phyloP scores from a whole-genome alignment of 1,284 basidiomycete genomes.

The Apiotrichum akiyoshidainum region DNA sequence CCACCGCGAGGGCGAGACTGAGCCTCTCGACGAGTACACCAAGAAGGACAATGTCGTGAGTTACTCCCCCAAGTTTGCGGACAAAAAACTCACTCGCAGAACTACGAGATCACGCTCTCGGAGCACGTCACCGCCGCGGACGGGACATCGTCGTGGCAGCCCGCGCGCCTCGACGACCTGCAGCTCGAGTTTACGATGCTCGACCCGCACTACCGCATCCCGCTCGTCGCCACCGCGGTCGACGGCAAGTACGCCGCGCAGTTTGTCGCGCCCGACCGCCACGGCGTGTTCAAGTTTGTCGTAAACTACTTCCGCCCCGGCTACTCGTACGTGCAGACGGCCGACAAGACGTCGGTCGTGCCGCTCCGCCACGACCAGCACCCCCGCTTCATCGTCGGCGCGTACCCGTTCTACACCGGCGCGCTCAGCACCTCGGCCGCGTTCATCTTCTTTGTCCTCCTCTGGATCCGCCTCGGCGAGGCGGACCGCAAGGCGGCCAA shows the following conservation, averaged over 20 bases:
- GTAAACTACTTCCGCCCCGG: conserved; percentile 85
- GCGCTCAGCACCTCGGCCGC: conserved; percentile 79
- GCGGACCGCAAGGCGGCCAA: conserved; percentile 48
- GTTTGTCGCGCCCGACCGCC: conserved; percentile 87
- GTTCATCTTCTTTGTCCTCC: conserved; percentile 74
- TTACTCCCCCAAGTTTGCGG: conserved; percentile 4
- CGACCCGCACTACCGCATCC: conserved; percentile 83
- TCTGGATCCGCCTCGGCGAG: conserved; percentile 73
- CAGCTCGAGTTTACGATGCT: conserved; percentile 98
- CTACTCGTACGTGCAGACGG: conserved; percentile 67
- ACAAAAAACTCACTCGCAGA: conserved; percentile 52
- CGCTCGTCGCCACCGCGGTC: conserved; percentile 48
- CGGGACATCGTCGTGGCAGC: conserved; percentile 58
- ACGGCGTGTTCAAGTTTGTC: conserved; percentile 96
- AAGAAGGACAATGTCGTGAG: conserved; percentile 80
- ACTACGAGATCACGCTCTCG: conserved; percentile 62
- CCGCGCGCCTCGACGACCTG: conserved; percentile 68
- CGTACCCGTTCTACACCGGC: conserved; percentile 91
- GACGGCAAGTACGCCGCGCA: conserved; percentile 62
- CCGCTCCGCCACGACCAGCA: conserved; percentile 93
- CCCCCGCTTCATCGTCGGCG: conserved; percentile 86
- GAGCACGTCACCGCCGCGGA: conserved; percentile 37
- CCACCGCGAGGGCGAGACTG: conserved; percentile 63
- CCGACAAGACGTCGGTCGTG: conserved; percentile 78
- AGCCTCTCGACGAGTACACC: conserved; percentile 65